Evolutionary conservation across 2,329 filamentous ascomycete species (phyloP), one percentile per base, ranked within the genome.

Genomic region (Hypoxylon sp.): DNA sequence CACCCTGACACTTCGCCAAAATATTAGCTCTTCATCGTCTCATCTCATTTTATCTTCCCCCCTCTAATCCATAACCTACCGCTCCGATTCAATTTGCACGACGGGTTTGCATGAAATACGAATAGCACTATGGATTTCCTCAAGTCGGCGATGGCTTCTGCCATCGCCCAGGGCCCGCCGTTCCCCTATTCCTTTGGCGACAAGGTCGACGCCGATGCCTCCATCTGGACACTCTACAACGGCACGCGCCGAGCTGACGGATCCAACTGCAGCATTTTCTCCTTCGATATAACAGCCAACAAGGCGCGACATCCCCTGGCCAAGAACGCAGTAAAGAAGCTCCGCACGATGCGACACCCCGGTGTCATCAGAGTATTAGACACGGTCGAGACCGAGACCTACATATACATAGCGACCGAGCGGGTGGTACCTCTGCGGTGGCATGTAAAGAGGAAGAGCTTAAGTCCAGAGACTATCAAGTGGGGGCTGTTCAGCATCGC

Each of bases 321-420:
- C 49, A 92, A 88, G 76, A 99, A 99, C 79, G 92, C 94, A 40
- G 83, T 97, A 65, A 92, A 94, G 73, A 99, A 98, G 78, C 84
- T 96, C 63, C 88, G 94, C 66, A 99, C 94, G 2, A 78, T 99
- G 69, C 87, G 95, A 68, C 95, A 99, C 75, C 95, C 95, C 0
- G 95, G 95, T 45, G 91, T 99, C 21, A 88, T 99, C 69, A 96
- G 92, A 75, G 91, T 99, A 37, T 76, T 97, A 66, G 95, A 99
- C 70, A 96, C 94, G 7, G 89, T 97, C 67, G 95, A 99, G 90
- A 97, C 93, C 70, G 95, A 99, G 65, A 86, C 90, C 21, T 94
- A 95, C 72, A 95, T 99, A 62, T 97, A 98, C 74, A 92, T 99
- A 73, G 92, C 95, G 54, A 98, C 93, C 20, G 95, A 99, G 78